These are phyloP conservation scores for Kwoniella shandongensis DNA, from an alignment of 768 basidiomycete species.

Conservation along the genomic window DNA sequence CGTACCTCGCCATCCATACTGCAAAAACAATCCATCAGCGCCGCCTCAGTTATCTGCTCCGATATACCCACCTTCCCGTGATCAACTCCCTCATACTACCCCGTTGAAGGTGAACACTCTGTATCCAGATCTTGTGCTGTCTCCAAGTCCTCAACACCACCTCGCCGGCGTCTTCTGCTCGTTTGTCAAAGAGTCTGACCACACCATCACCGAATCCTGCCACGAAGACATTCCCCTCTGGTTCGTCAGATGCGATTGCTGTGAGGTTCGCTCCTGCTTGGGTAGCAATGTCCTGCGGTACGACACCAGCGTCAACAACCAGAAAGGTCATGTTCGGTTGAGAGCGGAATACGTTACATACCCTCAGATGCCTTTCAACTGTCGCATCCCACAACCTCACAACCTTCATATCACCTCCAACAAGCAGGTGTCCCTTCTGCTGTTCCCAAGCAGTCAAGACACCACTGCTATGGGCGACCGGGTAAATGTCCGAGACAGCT, in stretches of 20 bases:
- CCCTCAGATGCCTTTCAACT: constrained; percentile 61
- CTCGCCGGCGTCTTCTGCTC: constrained; percentile 64
- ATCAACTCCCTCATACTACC: constrained; percentile 68
- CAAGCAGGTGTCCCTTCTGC: constrained; percentile 74
- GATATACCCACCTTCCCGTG: constrained; percentile 72
- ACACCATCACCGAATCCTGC: constrained; percentile 91
- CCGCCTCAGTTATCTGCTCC: neutral
- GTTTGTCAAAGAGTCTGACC: constrained; percentile 85
- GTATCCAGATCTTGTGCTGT: constrained; percentile 81
- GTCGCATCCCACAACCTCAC: constrained; percentile 95
- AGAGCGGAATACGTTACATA: constrained; percentile 7
- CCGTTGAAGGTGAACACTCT: constrained; percentile 83
- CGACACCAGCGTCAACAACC: constrained; percentile 2
- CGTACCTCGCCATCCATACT: constrained; percentile 88
- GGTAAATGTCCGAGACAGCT: constrained; percentile 74
- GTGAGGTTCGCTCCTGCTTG: constrained; percentile 88
- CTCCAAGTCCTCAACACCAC: constrained; percentile 77
- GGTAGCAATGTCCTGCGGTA: constrained; percentile 75
- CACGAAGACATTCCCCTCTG: constrained; percentile 74
- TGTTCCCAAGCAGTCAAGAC: constrained; percentile 94
- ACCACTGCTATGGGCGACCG: constrained; percentile 71
- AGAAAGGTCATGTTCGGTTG: neutral
- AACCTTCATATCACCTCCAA: constrained; percentile 84
- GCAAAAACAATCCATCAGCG: neutral
- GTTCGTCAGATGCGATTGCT: constrained; percentile 73